Evolutionary conservation across 345 rosid species (phyloP), one percentile per base, ranked within the genome.

Genomic region (Boechera stricta): DNA sequence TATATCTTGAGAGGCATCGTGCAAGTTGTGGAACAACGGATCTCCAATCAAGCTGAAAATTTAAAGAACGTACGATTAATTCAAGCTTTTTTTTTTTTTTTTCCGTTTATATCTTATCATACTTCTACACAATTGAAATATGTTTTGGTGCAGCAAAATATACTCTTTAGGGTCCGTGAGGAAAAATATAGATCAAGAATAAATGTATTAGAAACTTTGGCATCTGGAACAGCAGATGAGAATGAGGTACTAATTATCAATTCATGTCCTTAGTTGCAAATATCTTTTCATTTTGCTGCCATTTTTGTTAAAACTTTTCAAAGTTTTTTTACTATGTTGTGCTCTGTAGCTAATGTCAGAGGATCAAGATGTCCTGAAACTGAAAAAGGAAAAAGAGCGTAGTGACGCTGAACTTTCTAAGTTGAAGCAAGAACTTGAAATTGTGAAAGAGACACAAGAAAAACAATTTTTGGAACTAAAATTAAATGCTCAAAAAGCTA

Each of bases 131-230:
- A 61, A 54, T 48, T 69, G 67, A 44, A 67, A 75, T 67, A 54
- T 41, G 72, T 42, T 35, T 13, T 76, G 5, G 13, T 85, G 79
- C 87, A 91, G 98, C 94, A 91, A 90, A 88, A 86, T 74, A 84
- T 78, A 48, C 81, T 88, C 64, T 80, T 74, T 64, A 84, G 81
- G 73, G 83, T 76, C 47, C 88, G 87, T 12, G 88, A 88, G 52
- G 94, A 85, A 70, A 93, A 87, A 83, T 90, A 75, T 79, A 92
- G 81, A 62, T 84, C 90, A 61, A 88, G 82, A 80, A 79, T 87
- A 51, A 86, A 79, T 72, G 87, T 82, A 6, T 84, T 91, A 57
- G 97, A 91, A 80, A 85, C 92, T 62, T 82, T 91, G 61, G 87
- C 79, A 58, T 79, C 82, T 66, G 97, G 96, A 48, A 77, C 84